Evolutionary conservation across 2,329 filamentous ascomycete species (phyloP).

Genomic region (Didymosphaeria variabile): DNA sequence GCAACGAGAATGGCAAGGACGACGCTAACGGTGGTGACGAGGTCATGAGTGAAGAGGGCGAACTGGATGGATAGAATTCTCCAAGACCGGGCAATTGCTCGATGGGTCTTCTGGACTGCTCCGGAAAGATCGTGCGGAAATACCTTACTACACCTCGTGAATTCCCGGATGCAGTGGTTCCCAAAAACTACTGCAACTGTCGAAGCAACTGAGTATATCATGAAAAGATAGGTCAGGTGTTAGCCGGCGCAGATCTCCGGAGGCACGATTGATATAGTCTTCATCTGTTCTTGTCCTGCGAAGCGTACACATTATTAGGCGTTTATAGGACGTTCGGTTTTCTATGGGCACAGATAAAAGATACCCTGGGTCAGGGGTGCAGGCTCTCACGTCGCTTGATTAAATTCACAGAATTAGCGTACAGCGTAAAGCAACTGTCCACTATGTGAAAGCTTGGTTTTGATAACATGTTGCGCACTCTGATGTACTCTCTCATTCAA

Average conservation of each 20-base stretch:
- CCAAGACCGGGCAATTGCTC: neutral
- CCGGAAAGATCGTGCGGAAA: neutral
- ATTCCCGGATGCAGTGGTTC: too few species aligned
- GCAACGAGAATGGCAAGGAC: conserved; percentile 25
- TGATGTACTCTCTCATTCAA: neutral
- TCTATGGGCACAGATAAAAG: conserved; percentile 13
- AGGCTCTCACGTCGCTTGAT: conserved; percentile 1
- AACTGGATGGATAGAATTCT: conserved; percentile 54
- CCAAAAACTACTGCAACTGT: neutral
- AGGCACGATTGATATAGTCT: neutral
- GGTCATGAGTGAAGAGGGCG: conserved; percentile 56
- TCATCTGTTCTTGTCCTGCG: neutral
- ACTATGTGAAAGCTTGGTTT: neutral
- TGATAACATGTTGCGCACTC: neutral
- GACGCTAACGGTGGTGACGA: conserved; percentile 36
- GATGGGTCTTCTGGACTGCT: neutral
- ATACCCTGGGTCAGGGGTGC: conserved; percentile 23
- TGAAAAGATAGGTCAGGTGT: neutral
- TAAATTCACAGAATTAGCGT: neutral
- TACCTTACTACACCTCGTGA: neutral
- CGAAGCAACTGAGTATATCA: neutral
- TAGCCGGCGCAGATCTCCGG: neutral
- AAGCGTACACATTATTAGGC: conserved; percentile 3
- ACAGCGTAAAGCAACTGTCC: neutral
- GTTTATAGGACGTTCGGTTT: neutral